Percentiles rank a stretch among this genome's conserved stretches.
phyloP scores from a whole-genome alignment of 345 rosid genomes.

The Noccaea bulbosa region DNA sequence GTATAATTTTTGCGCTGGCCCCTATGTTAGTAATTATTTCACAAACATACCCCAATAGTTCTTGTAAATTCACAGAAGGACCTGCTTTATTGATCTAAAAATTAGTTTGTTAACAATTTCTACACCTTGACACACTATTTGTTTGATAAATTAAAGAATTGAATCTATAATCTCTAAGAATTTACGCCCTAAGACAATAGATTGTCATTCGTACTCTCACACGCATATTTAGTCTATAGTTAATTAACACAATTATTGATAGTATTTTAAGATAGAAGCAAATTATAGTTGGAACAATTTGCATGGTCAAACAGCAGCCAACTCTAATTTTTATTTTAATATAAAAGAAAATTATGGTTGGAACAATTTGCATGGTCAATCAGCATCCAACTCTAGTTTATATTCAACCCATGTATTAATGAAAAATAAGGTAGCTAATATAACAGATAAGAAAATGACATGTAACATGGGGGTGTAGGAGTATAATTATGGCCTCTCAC shows the following conservation, averaged over 20 bases:
- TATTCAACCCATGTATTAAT: conserved; percentile 3
- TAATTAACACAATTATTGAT: too few relatives aligned
- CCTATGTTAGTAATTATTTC: background rate
- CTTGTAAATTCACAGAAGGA: background rate
- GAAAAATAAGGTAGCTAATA: background rate
- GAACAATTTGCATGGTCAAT: conserved; percentile 3
- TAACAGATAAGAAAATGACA: conserved; percentile 12
- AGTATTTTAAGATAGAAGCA: too few relatives aligned
- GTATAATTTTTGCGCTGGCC: background rate
- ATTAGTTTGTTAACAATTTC: too few relatives aligned
- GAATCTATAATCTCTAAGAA: too few relatives aligned
- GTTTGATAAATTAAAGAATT: too few relatives aligned
- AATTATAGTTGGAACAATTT: too few relatives aligned
- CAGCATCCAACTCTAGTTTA: background rate
- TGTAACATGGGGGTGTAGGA: background rate
- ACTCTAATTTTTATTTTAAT: too few relatives aligned
- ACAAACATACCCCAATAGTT: background rate
- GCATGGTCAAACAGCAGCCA: too few relatives aligned
- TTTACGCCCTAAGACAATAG: too few relatives aligned
- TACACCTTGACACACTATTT: too few relatives aligned
- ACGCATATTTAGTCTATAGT: too few relatives aligned
- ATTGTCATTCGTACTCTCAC: too few relatives aligned
- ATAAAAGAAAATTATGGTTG: background rate
- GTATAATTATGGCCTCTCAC: background rate
- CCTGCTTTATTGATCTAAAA: background rate